These are phyloP conservation scores for Fusarium goolgardi DNA, from an alignment of 2,329 filamentous ascomycete genomes.

Conservation along the genomic window DNA sequence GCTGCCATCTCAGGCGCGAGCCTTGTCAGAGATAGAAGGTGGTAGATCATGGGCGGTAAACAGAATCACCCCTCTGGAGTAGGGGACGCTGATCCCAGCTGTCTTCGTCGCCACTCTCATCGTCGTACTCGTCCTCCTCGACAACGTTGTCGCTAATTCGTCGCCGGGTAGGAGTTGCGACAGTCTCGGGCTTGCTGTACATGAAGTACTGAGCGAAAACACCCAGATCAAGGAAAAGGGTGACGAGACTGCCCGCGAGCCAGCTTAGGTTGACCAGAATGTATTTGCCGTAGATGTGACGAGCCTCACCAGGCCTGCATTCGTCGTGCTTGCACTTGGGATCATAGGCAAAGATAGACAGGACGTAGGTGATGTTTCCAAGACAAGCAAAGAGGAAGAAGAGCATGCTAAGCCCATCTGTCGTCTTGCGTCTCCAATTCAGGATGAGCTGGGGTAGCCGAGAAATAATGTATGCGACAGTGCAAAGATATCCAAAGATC, in stretches of 20 bases:
- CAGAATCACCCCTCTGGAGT: slow-evolving; percentile 50
- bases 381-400: slow-evolving; percentile 98
- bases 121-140: slow-evolving; percentile 48
- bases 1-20: slow-evolving; percentile 19
- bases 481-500: slow-evolving; percentile 93
- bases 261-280: slow-evolving; percentile 91
- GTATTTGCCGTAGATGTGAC: slow-evolving; percentile 78
- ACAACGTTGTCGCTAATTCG: slow-evolving; percentile 24
- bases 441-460: slow-evolving; percentile 90
- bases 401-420: slow-evolving; percentile 90
- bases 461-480: slow-evolving; percentile 87
- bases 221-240: slow-evolving; percentile 82
- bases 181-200: slow-evolving; percentile 68
- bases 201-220: slow-evolving; percentile 95
- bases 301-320: slow-evolving; percentile 75
- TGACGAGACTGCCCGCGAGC: slow-evolving; percentile 90
- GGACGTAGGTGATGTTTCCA: slow-evolving; percentile 92
- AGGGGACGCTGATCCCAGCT: slow-evolving; percentile 57
- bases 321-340: slow-evolving; percentile 69
- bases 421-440: slow-evolving; percentile 92
- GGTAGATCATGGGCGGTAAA: slow-evolving; percentile 36
- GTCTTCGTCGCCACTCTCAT: slow-evolving; percentile 45
- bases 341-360: slow-evolving; percentile 91
- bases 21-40: not conserved
- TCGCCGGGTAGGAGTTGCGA: slow-evolving; percentile 20